Percentiles rank a stretch among this genome's conserved stretches.
phyloP scores from a whole-genome alignment of 805 yeast genomes.

The Schwanniomyces sp. region DNA sequence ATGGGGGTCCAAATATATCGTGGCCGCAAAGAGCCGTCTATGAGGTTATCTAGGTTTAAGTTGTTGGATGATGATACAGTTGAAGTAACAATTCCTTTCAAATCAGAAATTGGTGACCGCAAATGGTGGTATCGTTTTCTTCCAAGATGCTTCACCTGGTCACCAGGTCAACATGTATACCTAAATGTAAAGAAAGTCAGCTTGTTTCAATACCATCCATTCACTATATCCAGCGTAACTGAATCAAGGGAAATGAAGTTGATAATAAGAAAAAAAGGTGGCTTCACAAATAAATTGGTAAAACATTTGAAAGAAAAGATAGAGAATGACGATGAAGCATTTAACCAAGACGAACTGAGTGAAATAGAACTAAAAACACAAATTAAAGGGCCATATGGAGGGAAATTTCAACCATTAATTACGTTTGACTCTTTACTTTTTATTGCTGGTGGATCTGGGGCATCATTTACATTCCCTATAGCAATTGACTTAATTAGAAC shows the following conservation, averaged over 20 bases:
- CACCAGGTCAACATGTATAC: constrained; percentile 47
- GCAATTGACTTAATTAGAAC: constrained; percentile 38
- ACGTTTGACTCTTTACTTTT: constrained; percentile 42
- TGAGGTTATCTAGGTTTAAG: constrained; percentile 36
- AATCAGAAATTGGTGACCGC: constrained; percentile 8
- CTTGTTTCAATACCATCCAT: constrained; percentile 45
- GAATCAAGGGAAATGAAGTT: constrained; percentile 39
- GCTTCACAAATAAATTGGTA: constrained; percentile 41
- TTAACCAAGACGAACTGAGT: neutral
- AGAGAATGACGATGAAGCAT: constrained; percentile 12
- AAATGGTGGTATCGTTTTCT: constrained; percentile 27
- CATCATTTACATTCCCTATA: constrained; percentile 46
- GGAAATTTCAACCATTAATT: constrained; percentile 37
- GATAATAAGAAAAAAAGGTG: constrained; percentile 39
- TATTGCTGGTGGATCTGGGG: constrained; percentile 47
- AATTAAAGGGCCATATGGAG: constrained; percentile 50
- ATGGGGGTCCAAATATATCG: constrained; percentile 32
- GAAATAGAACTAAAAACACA: constrained; percentile 29
- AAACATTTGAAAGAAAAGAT: constrained; percentile 21
- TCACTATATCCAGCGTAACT: constrained; percentile 43
- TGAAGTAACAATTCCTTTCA: constrained; percentile 33
- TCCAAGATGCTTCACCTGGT: constrained; percentile 44
- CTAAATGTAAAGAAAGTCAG: constrained; percentile 41
- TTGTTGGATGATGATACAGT: constrained; percentile 42
- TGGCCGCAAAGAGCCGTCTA: constrained; percentile 34